A percentile compares a stretch with the other conserved stretches of the same genome.
These are phyloP conservation scores for Termitomyces sp. DNA, from an alignment of 768 basidiomycete species.

Conservation along the genomic window DNA sequence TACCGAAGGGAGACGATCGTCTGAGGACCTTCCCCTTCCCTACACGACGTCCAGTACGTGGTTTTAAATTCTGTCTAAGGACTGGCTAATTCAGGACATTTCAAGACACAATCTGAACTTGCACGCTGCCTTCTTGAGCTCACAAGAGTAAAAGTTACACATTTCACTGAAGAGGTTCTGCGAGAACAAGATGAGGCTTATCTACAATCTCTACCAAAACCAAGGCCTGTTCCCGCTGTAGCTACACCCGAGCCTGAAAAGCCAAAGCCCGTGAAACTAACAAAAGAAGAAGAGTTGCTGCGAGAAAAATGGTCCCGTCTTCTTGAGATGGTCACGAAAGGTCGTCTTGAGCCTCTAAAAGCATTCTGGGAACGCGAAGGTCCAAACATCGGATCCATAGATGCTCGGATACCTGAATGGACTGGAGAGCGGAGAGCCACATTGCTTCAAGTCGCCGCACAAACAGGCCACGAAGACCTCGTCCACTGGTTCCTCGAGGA, in stretches of 20 bases:
- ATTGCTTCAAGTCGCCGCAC: conserved; percentile 72
- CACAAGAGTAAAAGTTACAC: conserved; percentile 76
- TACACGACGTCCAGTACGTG: conserved; percentile 84
- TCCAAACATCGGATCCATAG: conserved; percentile 47
- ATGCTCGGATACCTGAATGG: conserved; percentile 68
- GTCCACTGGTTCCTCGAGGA: conserved; percentile 76
- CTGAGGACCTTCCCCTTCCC: conserved; percentile 93
- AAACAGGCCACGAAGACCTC: conserved; percentile 70
- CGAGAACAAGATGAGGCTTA: conserved; percentile 85
- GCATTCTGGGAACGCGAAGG: conserved; percentile 79
- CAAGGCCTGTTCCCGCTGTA: conserved; percentile 41
- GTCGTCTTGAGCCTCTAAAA: conserved; percentile 74
- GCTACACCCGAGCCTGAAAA: conserved; percentile 36
- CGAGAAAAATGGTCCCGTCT: conserved; percentile 81
- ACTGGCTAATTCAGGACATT: neutral
- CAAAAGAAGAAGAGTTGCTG: conserved; percentile 72
- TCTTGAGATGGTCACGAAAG: conserved; percentile 88
- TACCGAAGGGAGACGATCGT: conserved; percentile 76
- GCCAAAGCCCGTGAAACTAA: conserved; percentile 52
- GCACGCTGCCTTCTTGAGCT: conserved; percentile 83
- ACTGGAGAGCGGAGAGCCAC: conserved; percentile 54
- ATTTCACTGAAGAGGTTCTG: conserved; percentile 81
- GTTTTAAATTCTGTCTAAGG: neutral
- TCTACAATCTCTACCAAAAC: conserved; percentile 83
- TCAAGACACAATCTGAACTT: conserved; percentile 86